Evolutionary conservation across 2,329 filamentous ascomycete genomes (phyloP), one percentile per base, ranked within the genome.

Genomic region (Colletotrichum gigasporum): DNA sequence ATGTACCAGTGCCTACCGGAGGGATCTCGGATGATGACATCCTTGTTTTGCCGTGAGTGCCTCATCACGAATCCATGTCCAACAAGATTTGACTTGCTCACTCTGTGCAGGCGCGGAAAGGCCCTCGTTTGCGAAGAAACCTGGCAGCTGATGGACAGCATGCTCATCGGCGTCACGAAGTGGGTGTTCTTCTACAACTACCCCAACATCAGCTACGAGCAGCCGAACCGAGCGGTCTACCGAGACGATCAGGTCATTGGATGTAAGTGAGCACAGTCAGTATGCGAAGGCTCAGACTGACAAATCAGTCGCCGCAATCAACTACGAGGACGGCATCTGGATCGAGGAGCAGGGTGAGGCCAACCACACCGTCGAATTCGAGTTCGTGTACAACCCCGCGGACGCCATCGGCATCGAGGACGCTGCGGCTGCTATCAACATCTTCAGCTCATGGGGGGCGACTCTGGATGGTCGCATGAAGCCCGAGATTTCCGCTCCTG

Each of bases 371-470:
- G 9, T 57, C 4, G 16, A 18, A 9, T 62, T 57, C 10, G 44
- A 37, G 5, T 62, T 65, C 22, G 44, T 37, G 5, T 12, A 26
- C n/a, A 22, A 28, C 4, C 16, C 22, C 7, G 24, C 12, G 32
- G n/a, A 44, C 22, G 26, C 34, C 11, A 28, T 57, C 5, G 39
- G 41, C 34, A 20, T 22, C 26, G 2, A 55, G 5, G 11, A 41
- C 10, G 18, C 18, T 4, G n/a, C 50, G 4, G 26, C 34, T 8
- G 32, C 12, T n/a, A 22, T 39, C 6, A 86, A 82, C 69, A 72
- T 73, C 3, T 88, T 78, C 71, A 85, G 83, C 34, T 84, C 81
- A 9, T 90, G 86, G 87, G 87, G 87, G 6, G 86, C 87, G 2
- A 87, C 82, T 1, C 88, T 81, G 70, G 86, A 90, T 69, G 77